Percentiles rank a stretch among this genome's conserved stretches.
These are phyloP conservation scores for Karstenula rhodostoma DNA, from an alignment of 2,329 filamentous ascomycete species.

Conservation along the genomic window DNA sequence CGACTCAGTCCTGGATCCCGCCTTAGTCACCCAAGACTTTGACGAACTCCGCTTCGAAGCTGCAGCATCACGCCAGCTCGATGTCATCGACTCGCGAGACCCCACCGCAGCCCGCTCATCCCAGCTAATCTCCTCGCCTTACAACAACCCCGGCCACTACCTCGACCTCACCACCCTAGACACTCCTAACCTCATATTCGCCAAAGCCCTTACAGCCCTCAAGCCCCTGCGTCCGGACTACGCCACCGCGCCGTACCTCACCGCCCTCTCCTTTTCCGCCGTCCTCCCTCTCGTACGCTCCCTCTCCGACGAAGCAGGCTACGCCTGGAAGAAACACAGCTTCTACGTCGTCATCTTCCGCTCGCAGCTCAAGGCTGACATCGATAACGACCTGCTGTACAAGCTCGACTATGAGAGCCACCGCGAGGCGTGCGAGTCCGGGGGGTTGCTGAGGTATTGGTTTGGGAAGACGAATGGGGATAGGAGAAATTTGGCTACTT, in stretches of 20 bases:
- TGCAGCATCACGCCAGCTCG: conserved; percentile 40
- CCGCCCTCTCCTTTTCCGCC: conserved; percentile 78
- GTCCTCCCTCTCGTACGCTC: conserved; percentile 67
- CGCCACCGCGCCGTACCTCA: conserved; percentile 75
- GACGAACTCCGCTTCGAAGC: conserved; percentile 45
- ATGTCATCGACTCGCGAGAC: conserved; percentile 5
- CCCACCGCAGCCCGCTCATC: conserved; percentile 27
- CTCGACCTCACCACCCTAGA: conserved; percentile 75
- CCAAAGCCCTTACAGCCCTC: conserved; percentile 73
- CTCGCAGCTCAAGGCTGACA: conserved; percentile 72
- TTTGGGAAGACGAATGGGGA: conserved; percentile 77
- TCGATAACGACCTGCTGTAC: conserved; percentile 73
- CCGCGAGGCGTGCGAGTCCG: conserved; percentile 78
- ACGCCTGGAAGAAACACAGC: conserved; percentile 65
- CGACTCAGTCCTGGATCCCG: conserved; percentile 31
- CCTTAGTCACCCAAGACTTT: conserved; percentile 40
- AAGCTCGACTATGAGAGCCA: conserved; percentile 81
- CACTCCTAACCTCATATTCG: conserved; percentile 71
- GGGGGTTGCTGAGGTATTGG: conserved; percentile 92
- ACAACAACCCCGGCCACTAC: conserved; percentile 73
- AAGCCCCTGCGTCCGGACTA: conserved; percentile 72
- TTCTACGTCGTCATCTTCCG: conserved; percentile 91
- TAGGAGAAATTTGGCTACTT: conserved; percentile 81
- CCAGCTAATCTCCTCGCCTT: conserved; percentile 76
- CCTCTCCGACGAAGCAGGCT: conserved; percentile 58